Evolutionary conservation across 345 rosid species (phyloP).

Genomic region (Excoecaria cochinchinensis): DNA sequence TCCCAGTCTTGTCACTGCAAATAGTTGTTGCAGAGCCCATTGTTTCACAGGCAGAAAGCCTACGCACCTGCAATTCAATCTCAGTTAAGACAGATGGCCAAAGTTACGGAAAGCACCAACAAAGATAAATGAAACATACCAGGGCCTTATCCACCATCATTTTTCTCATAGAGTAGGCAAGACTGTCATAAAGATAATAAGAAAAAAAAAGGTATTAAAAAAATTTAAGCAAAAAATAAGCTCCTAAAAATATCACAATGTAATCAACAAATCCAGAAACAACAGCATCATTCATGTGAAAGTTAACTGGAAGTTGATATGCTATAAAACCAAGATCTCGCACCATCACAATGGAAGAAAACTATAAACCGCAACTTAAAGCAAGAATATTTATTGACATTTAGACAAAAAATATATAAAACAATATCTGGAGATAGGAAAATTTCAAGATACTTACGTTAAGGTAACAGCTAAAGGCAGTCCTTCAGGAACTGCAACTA

Average conservation of each 20-base stretch:
- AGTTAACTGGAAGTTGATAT: neutral
- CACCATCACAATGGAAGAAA: neutral
- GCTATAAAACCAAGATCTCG: neutral
- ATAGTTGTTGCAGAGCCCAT: too few relatives aligned
- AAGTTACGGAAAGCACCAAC: too few relatives aligned
- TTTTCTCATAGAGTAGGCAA: slow-evolving; percentile 98
- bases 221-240: neutral
- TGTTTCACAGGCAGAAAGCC: too few relatives aligned
- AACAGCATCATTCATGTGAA: neutral
- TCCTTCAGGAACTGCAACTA: slow-evolving; percentile 99
- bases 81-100: too few relatives aligned
- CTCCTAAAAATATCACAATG: neutral
- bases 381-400: neutral
- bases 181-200: slow-evolving; percentile 41
- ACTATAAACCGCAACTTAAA: neutral
- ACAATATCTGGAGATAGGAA: neutral
- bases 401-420: neutral
- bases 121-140: too few relatives aligned
- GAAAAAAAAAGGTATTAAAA: neutral
- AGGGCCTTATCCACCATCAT: slow-evolving; percentile 99
- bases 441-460: slow-evolving; percentile 58
- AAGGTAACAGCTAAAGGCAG: slow-evolving; percentile 99
- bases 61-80: too few relatives aligned
- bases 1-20: too few relatives aligned
- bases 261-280: neutral